phyloP scores from a whole-genome alignment of 306 rosid species.

The Lablab purpureus region DNA sequence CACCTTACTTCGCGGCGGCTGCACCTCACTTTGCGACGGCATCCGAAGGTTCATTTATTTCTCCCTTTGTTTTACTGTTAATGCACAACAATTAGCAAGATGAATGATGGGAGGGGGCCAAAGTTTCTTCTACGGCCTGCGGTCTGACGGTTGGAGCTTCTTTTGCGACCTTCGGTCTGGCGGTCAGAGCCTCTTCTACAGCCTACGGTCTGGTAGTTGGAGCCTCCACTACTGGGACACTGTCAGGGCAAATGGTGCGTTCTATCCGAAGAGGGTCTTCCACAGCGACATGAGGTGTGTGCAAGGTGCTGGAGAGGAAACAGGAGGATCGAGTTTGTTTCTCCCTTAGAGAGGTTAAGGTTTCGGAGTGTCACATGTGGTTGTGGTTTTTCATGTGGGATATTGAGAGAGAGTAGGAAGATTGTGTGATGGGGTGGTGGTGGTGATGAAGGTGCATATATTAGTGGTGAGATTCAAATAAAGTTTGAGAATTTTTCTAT shows the following conservation, averaged over 20 bases:
- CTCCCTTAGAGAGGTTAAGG: conserved; percentile 32
- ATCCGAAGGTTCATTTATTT: too few species aligned
- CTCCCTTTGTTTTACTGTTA: too few species aligned
- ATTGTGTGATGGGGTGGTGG: too few species aligned
- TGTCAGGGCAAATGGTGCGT: background rate
- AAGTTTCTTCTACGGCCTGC: too few species aligned
- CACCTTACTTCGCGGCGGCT: too few species aligned
- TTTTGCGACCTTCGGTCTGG: too few species aligned
- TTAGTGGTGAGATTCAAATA: conserved; percentile 35
- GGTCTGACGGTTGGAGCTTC: too few species aligned
- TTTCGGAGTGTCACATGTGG: conserved; percentile 51
- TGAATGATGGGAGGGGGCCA: too few species aligned
- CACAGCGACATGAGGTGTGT: conserved; percentile 47
- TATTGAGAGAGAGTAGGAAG: conserved; percentile 20
- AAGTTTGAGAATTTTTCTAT: conserved; percentile 48
- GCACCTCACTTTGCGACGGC: too few species aligned
- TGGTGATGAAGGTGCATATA: too few species aligned
- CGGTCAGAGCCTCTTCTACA: conserved; percentile 60
- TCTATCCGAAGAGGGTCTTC: conserved; percentile 43
- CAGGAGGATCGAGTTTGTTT: conserved; percentile 25
- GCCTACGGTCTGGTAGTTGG: conserved; percentile 44
- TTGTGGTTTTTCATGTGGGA: conserved; percentile 54
- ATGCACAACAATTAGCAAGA: too few species aligned
- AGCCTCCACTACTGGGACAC: conserved; percentile 60
- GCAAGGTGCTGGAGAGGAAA: conserved; percentile 59